Base-by-base conservation (phyloP, 202 grass and related monocot species). In the Panicum hallii region DNA sequence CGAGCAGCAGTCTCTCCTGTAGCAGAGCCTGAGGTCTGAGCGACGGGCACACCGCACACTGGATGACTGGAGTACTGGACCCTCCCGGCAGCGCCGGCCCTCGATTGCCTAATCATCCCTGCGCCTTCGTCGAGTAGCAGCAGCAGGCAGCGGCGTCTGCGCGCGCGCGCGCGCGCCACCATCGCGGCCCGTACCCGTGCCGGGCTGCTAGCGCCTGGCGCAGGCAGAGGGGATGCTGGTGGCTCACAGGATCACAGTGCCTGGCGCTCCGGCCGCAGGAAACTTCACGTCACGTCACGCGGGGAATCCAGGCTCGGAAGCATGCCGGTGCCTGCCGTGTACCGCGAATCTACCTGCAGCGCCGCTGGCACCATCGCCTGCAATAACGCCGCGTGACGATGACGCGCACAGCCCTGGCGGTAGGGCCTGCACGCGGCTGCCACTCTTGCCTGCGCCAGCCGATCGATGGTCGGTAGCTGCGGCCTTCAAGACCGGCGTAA, bases 201-300 rank as follows among this genome's bases (percentile, higher is more conserved):
- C 9, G 53, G 20, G 53, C 17, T 8, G 17, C 16, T 16, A 4
- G 1, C 9, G 44, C 44, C 9, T 11, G 44, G 44, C 9, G 26
- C 26, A 26, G 26, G 53, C 1, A 8, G 20, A 11, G 23, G 60
- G 38, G 58, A 26, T 43, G 8, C 9, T 75, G 38, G 13, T 10
- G 20, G 12, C 36, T 77, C 63, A 84, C 83, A 85, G 26, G 73
- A 19, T 85, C 83, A 70, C 83, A 38, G 83, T 77, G n/a, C 56
- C n/a, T 23, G 79, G 14, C 7, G 9, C 15, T 54, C 32, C 5
- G 62, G 13, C 67, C 72, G 19, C 60, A 76, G 47, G 82, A 67
- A 76, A 32, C 63, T 11, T 75, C 72, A 45, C 14, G 6, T 75
- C 72, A 32, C 34, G 6, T 67, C 62, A 11, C 20, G 30, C 13